Evolutionary conservation across 257 asterid genomes (phyloP).

Genomic region (Lithospermum erythrorhizon): DNA sequence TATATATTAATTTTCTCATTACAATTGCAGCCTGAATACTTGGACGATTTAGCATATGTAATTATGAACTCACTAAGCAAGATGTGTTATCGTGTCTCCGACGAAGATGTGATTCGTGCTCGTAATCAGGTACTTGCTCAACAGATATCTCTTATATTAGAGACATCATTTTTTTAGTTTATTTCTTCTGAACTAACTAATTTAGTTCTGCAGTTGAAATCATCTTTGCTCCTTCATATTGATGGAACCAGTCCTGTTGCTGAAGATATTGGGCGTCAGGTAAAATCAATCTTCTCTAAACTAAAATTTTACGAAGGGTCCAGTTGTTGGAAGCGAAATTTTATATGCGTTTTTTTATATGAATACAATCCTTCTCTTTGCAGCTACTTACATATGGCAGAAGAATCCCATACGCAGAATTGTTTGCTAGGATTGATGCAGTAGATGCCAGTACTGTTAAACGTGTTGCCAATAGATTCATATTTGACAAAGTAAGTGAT

Average conservation of each 20-base stretch:
- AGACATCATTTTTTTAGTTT: not conserved
- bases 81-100: conserved; percentile 56
- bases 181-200: conserved; percentile 2
- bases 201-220: conserved; percentile 59
- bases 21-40: conserved; percentile 62
- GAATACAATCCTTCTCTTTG: conserved; percentile 15
- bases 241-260: conserved; percentile 92
- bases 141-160: not conserved
- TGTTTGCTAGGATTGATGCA: conserved; percentile 90
- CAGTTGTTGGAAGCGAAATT: not conserved
- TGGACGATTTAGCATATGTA: conserved; percentile 67
- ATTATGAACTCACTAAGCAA: conserved; percentile 65
- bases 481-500: conserved; percentile 58
- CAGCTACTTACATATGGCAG: conserved; percentile 94
- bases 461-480: conserved; percentile 87
- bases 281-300: conserved; percentile 15
- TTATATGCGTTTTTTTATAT: not conserved
- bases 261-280: conserved; percentile 99
- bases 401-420: conserved; percentile 83
- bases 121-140: conserved; percentile 54
- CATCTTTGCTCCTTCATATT: conserved; percentile 79
- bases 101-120: conserved; percentile 72
- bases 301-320: not conserved
- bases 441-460: conserved; percentile 74
- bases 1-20: not conserved